Conservation (phyloP, 2,329 filamentous ascomycete species). For the Botrytis aclada region DNA sequence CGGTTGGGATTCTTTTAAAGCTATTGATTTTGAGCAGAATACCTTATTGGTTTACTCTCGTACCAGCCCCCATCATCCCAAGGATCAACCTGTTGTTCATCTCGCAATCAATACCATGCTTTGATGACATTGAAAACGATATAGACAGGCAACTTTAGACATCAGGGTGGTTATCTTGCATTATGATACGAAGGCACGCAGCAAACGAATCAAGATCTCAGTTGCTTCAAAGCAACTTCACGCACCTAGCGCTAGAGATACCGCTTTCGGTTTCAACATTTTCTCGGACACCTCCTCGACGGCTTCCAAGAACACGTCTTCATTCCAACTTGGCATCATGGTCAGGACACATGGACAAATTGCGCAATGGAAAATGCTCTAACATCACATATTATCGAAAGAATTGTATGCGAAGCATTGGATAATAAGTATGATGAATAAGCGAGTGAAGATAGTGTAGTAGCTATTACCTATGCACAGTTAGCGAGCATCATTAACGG, state of each 20-base stretch:
- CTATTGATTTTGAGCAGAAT: neutral
- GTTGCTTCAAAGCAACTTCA: no score
- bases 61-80: neutral
- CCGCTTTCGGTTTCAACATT: neutral
- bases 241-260: neutral
- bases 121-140: neutral
- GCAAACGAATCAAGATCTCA: neutral
- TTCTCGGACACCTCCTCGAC: no score
- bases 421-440: neutral
- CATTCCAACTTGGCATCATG: neutral
- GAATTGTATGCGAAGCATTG: neutral
- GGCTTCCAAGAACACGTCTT: no score
- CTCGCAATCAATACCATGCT: neutral
- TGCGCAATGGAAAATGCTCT: neutral
- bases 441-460: neutral
- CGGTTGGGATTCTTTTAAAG: neutral
- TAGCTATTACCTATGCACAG: neutral
- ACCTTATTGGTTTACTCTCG: neutral
- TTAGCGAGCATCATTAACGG: neutral
- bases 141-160: neutral
- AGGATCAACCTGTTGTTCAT: neutral
- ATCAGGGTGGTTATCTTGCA: neutral
- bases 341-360: neutral
- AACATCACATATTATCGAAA: neutral
- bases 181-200: neutral